Evolutionary conservation across 148 eudicot genomes (phyloP).

Genomic region (Chenopodium formosanum): DNA sequence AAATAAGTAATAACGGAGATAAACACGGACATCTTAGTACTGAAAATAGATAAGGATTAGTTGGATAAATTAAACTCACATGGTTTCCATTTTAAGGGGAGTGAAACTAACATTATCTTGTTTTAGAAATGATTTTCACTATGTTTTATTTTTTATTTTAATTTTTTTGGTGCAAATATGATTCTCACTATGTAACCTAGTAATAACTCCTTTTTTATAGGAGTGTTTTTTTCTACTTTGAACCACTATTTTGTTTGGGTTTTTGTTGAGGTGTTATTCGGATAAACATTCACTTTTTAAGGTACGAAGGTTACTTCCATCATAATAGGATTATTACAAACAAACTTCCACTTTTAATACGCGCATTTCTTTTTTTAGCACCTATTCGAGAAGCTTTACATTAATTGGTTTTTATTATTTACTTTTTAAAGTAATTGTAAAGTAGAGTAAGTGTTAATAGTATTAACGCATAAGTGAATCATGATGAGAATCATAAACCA

Average conservation of each 20-base stretch:
- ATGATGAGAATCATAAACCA: too few species aligned
- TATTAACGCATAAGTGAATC: too few species aligned
- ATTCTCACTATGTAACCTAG: neutral
- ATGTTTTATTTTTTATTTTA: too few species aligned
- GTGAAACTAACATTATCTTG: neutral
- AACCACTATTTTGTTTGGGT: neutral
- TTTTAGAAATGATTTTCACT: neutral
- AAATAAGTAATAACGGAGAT: neutral
- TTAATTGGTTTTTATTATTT: too few species aligned
- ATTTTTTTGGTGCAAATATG: too few species aligned
- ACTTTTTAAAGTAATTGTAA: too few species aligned
- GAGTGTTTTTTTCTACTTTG: neutral
- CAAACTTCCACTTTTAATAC: too few species aligned
- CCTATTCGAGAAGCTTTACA: too few species aligned
- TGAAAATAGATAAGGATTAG: constrained; percentile 16
- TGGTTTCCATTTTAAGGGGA: constrained; percentile 8
- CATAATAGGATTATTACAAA: too few species aligned
- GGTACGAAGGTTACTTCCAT: neutral
- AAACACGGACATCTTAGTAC: neutral
- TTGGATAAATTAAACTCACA: constrained; percentile 2
- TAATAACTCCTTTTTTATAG: constrained; percentile 3
- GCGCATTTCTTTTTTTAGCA: too few species aligned
- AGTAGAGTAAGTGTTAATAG: too few species aligned
- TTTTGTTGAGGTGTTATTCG: neutral
- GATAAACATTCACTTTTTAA: neutral